Evolutionary conservation across 1,284 basidiomycete species (phyloP).

Genomic region (Thecaphora frezii): DNA sequence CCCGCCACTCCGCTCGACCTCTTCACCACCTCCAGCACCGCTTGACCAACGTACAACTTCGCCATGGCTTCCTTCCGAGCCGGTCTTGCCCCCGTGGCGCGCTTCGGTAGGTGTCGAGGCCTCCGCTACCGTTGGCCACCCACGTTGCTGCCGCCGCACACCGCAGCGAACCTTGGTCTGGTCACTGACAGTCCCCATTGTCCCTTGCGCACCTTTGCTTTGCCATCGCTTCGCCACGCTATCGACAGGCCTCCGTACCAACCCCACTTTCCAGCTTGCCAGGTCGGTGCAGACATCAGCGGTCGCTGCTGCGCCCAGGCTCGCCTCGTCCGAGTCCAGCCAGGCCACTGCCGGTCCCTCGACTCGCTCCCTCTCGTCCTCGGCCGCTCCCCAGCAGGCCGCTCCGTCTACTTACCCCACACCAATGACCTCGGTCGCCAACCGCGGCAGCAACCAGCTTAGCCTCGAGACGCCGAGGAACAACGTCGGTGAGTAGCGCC

Average conservation of each 20-base stretch:
- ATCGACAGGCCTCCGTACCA: constrained; percentile 22
- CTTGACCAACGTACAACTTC: too few species aligned
- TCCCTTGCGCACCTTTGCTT: not conserved
- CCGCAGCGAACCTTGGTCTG: too few species aligned
- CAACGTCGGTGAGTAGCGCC: constrained; percentile 72
- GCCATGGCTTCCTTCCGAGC: constrained; percentile 1
- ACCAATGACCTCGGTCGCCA: constrained; percentile 56
- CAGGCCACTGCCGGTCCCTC: constrained; percentile 14
- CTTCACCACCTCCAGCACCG: too few species aligned
- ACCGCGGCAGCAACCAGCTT: constrained; percentile 54
- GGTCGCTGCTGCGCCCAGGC: constrained; percentile 25
- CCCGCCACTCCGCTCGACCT: too few species aligned
- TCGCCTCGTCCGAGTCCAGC: constrained; percentile 4
- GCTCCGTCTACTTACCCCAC: constrained; percentile 43
- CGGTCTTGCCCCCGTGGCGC: not conserved
- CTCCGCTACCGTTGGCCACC: too few species aligned
- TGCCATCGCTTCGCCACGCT: not conserved
- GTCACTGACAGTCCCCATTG: not conserved
- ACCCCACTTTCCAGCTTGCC: constrained; percentile 26
- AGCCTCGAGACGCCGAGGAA: constrained; percentile 86
- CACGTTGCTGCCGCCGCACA: too few species aligned
- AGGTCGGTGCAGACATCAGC: constrained; percentile 36
- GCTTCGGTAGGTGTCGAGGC: not conserved
- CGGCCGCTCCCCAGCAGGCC: constrained; percentile 18
- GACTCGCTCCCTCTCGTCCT: constrained; percentile 22